phyloP scores from a whole-genome alignment of 78 protist species.

The Speleostelium caveatum region DNA sequence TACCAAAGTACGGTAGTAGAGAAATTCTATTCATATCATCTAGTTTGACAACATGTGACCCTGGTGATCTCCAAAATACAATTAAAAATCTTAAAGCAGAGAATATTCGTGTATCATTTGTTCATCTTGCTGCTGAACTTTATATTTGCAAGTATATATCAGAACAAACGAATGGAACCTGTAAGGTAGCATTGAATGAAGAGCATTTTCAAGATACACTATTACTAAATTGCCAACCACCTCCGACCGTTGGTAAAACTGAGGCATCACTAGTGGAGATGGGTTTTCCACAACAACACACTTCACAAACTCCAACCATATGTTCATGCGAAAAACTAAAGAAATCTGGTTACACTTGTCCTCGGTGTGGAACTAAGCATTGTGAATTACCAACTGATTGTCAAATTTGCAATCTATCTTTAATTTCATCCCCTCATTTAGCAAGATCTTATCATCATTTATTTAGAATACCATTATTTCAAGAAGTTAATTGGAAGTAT shows the following conservation, averaged over 20 bases:
- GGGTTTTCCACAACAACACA: conserved; percentile 86
- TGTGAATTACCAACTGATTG: conserved; percentile 89
- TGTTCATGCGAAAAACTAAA: conserved; percentile 58
- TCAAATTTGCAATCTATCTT: conserved; percentile 79
- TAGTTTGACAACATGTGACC: conserved; percentile 87
- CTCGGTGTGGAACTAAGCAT: conserved; percentile 78
- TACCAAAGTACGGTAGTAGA: conserved; percentile 84
- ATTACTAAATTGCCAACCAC: conserved; percentile 76
- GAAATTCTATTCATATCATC: conserved; percentile 73
- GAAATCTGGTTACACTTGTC: conserved; percentile 83
- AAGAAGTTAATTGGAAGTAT: conserved; percentile 53
- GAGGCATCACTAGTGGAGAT: conserved; percentile 77
- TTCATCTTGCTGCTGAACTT: conserved; percentile 82
- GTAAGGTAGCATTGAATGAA: conserved; percentile 44
- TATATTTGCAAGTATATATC: conserved; percentile 53
- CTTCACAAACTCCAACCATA: conserved; percentile 16
- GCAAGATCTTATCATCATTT: conserved; percentile 90
- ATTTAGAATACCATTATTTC: conserved; percentile 77
- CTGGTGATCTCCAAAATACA: conserved; percentile 78
- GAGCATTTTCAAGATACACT: conserved; percentile 70
- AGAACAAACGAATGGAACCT: conserved; percentile 76
- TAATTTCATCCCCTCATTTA: conserved; percentile 89
- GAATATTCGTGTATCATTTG: conserved; percentile 65
- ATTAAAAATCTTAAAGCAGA: conserved; percentile 45
- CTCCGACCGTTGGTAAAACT: conserved; percentile 61